Base-by-base conservation (phyloP, 116 monocot genomes). In the Zostera marina region DNA sequence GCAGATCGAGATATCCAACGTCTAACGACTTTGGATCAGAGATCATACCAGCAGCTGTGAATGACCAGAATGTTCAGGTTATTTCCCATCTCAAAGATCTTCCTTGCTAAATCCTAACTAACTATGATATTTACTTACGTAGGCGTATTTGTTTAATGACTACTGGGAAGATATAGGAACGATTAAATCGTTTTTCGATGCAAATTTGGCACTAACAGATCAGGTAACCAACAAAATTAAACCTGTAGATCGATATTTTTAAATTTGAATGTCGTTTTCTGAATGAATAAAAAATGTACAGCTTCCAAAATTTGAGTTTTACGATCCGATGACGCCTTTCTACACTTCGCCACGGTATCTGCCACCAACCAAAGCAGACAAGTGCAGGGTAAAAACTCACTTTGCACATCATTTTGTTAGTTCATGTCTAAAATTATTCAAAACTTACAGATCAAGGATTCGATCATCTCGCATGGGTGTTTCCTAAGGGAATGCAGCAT, bases 21-120 rank as follows among this genome's bases (percentile, higher is more conserved):
- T 80, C 80, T 6, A 78, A 96, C 66, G 96, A 96, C 59, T 96
- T 96, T 62, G 96, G 96, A 56, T 96, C 85, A 8, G 96, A 96
- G 53, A 85, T 96, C 53, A 85, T 96, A 70, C 96, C 96, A 53
- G 70, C 76, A 12, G 85, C 76, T 52, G 85, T 96, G 24, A 57
- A 65, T 24, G 96, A 98, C 41, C 65, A 83, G 63, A 88, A 89
- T 68, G 86, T 86, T 26, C 75, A 85, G 80, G 96, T 89, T 48
- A 42, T 44, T 5, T 42, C 11, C n/a, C 26, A 5, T 58, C n/a
- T 47, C n/a, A n/a, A n/a, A n/a, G n/a, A n/a, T 47, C 16, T 47
- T 14, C 16, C 0, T 32, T 32, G 32, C 32, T 32, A 2, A 32
- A 32, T 0, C 32, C 32, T 32, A 1, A 32, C 32, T 32, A n/a